A percentile compares a stretch with the other conserved stretches of the same genome.
phyloP scores from a whole-genome alignment of 495 filamentous ascomycete species.

The Penicillium soppii region DNA sequence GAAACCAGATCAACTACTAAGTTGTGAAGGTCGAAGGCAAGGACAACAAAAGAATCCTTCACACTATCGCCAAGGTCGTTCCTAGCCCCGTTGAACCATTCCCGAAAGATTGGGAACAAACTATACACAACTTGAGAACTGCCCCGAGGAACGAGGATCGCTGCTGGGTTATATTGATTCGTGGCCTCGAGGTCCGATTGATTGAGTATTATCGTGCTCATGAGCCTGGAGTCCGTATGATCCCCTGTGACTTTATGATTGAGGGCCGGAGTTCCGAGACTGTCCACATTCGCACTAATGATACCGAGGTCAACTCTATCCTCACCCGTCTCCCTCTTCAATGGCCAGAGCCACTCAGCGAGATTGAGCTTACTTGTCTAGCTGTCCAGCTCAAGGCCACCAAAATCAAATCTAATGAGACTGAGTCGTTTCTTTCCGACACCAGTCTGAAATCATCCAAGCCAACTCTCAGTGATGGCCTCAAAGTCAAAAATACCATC shows the following conservation, averaged over 20 bases:
- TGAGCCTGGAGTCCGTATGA: background rate
- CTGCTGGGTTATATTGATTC: conserved; percentile 2
- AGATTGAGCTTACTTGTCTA: background rate
- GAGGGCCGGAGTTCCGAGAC: background rate
- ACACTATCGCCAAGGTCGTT: background rate
- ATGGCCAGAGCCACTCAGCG: background rate
- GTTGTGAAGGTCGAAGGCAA: background rate
- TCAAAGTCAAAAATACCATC: no score
- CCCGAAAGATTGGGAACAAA: background rate
- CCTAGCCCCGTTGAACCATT: background rate
- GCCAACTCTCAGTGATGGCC: no score
- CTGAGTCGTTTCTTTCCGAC: no score
- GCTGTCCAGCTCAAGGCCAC: no score
- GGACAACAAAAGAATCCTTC: background rate
- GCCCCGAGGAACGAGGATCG: background rate
- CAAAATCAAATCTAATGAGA: background rate
- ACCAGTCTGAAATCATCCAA: no score
- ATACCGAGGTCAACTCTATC: background rate
- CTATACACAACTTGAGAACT: background rate
- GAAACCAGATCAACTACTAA: background rate
- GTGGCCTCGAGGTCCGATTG: background rate
- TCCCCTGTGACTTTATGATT: conserved; percentile 3
- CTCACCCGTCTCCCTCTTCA: background rate
- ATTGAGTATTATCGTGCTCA: background rate
- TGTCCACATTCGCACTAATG: background rate